Base-by-base conservation (phyloP, 495 filamentous ascomycete genomes). In the Chaetomium tenue region DNA sequence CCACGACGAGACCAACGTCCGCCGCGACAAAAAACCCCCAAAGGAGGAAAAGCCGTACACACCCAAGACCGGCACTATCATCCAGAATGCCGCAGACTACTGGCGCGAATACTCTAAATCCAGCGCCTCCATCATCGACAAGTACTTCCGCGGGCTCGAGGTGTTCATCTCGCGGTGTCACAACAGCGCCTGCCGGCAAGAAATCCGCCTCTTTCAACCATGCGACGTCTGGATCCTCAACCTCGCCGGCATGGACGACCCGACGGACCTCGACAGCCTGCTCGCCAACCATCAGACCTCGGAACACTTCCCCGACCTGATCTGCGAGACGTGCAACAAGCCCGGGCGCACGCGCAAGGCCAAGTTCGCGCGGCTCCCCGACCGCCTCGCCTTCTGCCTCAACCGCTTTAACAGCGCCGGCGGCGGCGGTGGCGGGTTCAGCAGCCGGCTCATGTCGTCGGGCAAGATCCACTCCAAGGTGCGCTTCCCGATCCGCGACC, bases 1-100 rank as follows among this genome's bases (percentile, higher is more conserved):
- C 13, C 68, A 75, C 58, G 71, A 71, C 53, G 80, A 82, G 58
- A 82, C 80, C 4, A 72, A 78, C 50, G 60, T 71, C 20, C 57
- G 53, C 54, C 72, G 71, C 30, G 64, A 78, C 63, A 52, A 59
- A 50, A 54, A 64, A 48, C 59, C 53, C 9, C 37, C 63, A 26
- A 58, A 63, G 28, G 63, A 58, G 22, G 63, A 70, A 7, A 63
- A 69, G 65, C 50, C 63, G 5, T 70, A 69, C 37, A 64, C 65
- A 0, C 52, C 63, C 0, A 64, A 62, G n/a, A 63, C 69, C 57
- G 67, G 66, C 60, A 72, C 63, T 26, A 63, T 67, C 51, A 61
- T 70, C 30, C 62, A 66, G 28, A 65, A 67, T 51, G 70, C 74
- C 39, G 66, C 69, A 3, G 59, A 72, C 16, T 71, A 61, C 58